A percentile compares a stretch with the other conserved stretches of the same genome.
These are phyloP conservation scores for Aureobasidium leucospermi DNA, from an alignment of 2,329 filamentous ascomycete genomes.

Conservation along the genomic window DNA sequence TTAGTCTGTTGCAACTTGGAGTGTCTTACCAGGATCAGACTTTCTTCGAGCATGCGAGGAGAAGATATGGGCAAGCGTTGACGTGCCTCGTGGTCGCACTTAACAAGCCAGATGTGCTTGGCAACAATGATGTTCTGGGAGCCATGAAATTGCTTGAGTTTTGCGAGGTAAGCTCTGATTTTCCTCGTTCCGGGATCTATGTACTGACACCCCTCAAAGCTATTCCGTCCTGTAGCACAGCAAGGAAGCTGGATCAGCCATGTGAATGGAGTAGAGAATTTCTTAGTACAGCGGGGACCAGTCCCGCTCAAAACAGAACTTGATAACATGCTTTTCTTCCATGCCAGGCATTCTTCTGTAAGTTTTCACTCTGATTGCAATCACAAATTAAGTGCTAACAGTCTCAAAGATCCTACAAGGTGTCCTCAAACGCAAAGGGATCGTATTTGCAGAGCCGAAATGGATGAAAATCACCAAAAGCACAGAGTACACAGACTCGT, in stretches of 20 bases:
- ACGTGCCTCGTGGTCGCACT: constrained; percentile 19
- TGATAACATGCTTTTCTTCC: constrained; percentile 23
- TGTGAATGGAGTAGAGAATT: constrained; percentile 22
- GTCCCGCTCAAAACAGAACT: constrained; percentile 20
- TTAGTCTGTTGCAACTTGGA: constrained; percentile 25
- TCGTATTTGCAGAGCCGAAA: constrained; percentile 22
- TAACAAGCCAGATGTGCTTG: constrained; percentile 15
- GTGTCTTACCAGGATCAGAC: constrained; percentile 20
- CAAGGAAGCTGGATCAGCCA: constrained; percentile 24
- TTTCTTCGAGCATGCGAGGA: constrained; percentile 21
- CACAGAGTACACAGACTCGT: constrained; percentile 19
- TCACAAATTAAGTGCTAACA: neutral
- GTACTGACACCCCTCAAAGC: neutral
- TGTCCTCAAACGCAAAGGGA: constrained; percentile 23
- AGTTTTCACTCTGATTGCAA: neutral
- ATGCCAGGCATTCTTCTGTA: constrained; percentile 22
- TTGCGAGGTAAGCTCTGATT: constrained; percentile 19
- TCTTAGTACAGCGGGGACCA: constrained; percentile 24
- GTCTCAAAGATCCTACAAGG: constrained; percentile 17
- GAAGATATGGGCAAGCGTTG: constrained; percentile 22
- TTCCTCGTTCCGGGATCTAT: neutral
- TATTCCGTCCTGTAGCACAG: constrained; percentile 26
- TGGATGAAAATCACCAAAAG: constrained; percentile 24
- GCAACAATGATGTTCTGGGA: constrained; percentile 25
- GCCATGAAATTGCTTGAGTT: constrained; percentile 23